Percentiles rank a stretch among this genome's conserved stretches.
Conservation (phyloP, 1,284 basidiomycete genomes). For the Cerioporus squamosus region DNA sequence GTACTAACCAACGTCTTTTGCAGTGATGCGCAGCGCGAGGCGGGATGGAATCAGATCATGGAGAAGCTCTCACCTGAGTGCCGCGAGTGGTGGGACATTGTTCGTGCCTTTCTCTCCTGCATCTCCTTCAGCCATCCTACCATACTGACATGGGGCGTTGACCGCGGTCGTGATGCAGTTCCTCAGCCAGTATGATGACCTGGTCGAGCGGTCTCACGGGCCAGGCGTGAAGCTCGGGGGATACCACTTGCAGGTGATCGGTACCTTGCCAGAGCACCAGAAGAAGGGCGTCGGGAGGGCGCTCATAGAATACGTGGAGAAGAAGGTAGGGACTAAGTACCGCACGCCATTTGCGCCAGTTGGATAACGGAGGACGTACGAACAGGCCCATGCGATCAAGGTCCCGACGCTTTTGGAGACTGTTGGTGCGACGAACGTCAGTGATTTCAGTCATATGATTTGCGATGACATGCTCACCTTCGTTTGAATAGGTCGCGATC, state of each 20-base stretch:
- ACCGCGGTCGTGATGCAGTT: conserved; percentile 3
- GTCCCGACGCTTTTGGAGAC: conserved; percentile 19
- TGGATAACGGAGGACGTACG: no score
- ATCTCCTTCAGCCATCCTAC: background rate
- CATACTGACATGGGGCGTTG: background rate
- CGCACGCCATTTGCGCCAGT: background rate
- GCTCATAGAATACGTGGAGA: conserved; percentile 16
- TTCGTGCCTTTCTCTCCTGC: background rate
- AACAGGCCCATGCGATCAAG: conserved; percentile 8
- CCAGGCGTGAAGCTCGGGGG: conserved; percentile 22
- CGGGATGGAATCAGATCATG: conserved; percentile 20
- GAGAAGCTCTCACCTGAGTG: conserved; percentile 3
- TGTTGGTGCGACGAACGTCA: conserved; percentile 10
- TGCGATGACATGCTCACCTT: background rate
- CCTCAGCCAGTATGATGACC: conserved; percentile 14
- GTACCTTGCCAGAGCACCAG: conserved; percentile 21
- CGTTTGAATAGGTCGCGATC: conserved; percentile 4
- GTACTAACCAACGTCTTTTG: background rate
- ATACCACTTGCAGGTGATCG: conserved; percentile 29
- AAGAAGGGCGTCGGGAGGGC: conserved; percentile 18
- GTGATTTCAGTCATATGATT: background rate
- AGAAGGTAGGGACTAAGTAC: conserved; percentile 13
- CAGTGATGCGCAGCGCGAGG: conserved; percentile 17
- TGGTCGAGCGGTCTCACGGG: conserved; percentile 16
- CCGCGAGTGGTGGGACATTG: conserved; percentile 20